Base-by-base conservation (phyloP, 2,329 filamentous ascomycete genomes). In the Chaetomiaceae sp. region DNA sequence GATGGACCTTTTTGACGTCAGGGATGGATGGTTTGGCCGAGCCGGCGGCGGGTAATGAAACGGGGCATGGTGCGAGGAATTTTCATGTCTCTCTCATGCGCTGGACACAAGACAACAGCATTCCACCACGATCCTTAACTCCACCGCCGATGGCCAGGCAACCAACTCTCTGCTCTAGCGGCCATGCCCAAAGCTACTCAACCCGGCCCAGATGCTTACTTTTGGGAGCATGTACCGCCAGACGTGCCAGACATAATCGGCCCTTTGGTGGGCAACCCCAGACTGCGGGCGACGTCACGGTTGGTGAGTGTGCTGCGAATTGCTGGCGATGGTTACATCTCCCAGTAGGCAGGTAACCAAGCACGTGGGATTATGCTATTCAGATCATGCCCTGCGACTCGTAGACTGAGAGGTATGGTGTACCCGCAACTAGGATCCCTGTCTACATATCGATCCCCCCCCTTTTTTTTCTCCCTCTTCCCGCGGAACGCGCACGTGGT, bases 311-410 rank as follows among this genome's bases (percentile, higher is more conserved):
- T 25, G 27, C n/a, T n/a, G n/a, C n/a, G n/a, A n/a, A 41, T 45
- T 40, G 16, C 36, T 25, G 52, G 25, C 20, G 47, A 50, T 43
- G 34, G 52, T 54, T 51, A 29, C 52, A 54, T 54, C 16, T 23
- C 25, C 20, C 16, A 23, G 20, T 27, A 25, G 11, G 25, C 25
- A 36, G 20, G 25, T 25, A 27, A 32, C 10, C 16, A 30, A 38
- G 11, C 25, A 33, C 16, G 41, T 38, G 48, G 18, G 33, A 9
- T 13, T 34, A 43, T 36, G 33, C 30, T 32, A 5, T 44, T 23
- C 5, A 10, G 40, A 9, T 44, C 16, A 23, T 40, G 36, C 18
- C 33, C 16, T 40, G 34, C 46, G 30, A 30, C 47, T 41, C 29
- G 29, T 20, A 8, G 14, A 42, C 16, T 23, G 20, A 14, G 37